Conservation (phyloP, 1,284 basidiomycete genomes). For the Papiliotrema nemorosa region DNA sequence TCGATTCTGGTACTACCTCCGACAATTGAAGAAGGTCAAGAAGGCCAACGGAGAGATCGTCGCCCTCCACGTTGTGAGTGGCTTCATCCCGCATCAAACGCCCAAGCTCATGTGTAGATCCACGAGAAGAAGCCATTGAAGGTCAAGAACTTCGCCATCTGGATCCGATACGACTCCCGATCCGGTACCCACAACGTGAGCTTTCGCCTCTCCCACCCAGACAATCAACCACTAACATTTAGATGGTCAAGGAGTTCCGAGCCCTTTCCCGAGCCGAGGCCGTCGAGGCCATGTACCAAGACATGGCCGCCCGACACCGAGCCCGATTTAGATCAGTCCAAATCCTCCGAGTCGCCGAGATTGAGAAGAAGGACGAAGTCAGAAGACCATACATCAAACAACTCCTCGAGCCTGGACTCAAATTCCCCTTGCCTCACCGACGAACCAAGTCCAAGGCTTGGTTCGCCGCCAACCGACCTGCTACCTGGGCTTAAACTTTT, state of each 20-base stretch:
- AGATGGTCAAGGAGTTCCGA: slow-evolving; percentile 84
- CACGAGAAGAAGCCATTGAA: slow-evolving; percentile 95
- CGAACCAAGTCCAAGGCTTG: slow-evolving; percentile 50
- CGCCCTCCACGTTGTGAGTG: slow-evolving; percentile 91
- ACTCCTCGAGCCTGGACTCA: slow-evolving; percentile 81
- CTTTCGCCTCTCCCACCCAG: not conserved
- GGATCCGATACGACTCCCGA: slow-evolving; percentile 98
- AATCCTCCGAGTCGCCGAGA: slow-evolving; percentile 57
- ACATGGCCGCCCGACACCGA: slow-evolving; percentile 99
- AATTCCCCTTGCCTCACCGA: slow-evolving; percentile 98
- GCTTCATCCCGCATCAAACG: not conserved
- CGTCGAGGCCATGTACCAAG: slow-evolving; percentile 96
- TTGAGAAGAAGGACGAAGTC: slow-evolving; percentile 87
- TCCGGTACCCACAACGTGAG: slow-evolving; percentile 87
- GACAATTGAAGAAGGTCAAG: slow-evolving; percentile 98
- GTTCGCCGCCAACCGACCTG: slow-evolving; percentile 52
- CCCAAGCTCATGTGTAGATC: slow-evolving; percentile 59
- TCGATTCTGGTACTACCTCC: slow-evolving; percentile 99
- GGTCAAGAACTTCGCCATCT: slow-evolving; percentile 99
- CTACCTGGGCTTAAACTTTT: slow-evolving; percentile 13
- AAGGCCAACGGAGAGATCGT: slow-evolving; percentile 99
- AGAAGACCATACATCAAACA: slow-evolving; percentile 93
- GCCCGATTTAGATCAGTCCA: slow-evolving; percentile 95
- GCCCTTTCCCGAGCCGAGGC: slow-evolving; percentile 92
- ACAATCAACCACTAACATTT: slow-evolving; percentile 48